phyloP scores from a whole-genome alignment of 1,284 basidiomycete species.

The Cryptococcus hybrid region DNA sequence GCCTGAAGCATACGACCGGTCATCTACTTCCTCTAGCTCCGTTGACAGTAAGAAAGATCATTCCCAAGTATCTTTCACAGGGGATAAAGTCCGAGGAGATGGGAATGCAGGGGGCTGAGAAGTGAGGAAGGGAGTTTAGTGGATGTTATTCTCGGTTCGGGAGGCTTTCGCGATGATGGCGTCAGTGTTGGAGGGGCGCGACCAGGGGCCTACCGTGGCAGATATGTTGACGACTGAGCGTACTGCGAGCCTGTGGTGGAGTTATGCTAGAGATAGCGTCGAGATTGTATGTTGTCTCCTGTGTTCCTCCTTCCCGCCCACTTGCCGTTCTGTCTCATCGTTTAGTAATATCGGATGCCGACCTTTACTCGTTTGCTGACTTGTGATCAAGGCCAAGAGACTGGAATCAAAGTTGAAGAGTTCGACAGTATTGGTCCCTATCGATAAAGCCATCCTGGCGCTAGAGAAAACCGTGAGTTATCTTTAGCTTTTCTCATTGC shows the following conservation, averaged over 20 bases:
- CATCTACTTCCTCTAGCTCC: background rate
- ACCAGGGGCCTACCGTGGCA: constrained; percentile 21
- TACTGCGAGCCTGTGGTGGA: constrained; percentile 40
- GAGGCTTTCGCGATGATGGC: background rate
- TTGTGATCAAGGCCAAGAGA: constrained; percentile 15
- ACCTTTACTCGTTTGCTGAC: background rate
- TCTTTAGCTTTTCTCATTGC: background rate
- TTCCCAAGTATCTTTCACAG: too few species aligned
- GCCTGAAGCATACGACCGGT: background rate
- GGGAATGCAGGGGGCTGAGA: background rate
- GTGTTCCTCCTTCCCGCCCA: background rate
- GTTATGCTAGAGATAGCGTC: constrained; percentile 42
- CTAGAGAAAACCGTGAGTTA: constrained; percentile 38
- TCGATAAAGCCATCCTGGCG: constrained; percentile 42
- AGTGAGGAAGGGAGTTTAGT: constrained; percentile 7
- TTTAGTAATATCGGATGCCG: background rate
- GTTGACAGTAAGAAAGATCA: background rate
- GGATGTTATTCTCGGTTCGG: constrained; percentile 6
- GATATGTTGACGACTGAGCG: constrained; percentile 43
- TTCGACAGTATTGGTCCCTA: constrained; percentile 46
- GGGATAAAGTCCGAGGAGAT: too few species aligned
- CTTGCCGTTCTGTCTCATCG: background rate
- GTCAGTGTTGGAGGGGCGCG: background rate
- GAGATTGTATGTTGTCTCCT: constrained; percentile 28
- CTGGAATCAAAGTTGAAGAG: constrained; percentile 16